Evolutionary conservation across 805 yeast species (phyloP).

Genomic region (Starmerella gropengiesseri): DNA sequence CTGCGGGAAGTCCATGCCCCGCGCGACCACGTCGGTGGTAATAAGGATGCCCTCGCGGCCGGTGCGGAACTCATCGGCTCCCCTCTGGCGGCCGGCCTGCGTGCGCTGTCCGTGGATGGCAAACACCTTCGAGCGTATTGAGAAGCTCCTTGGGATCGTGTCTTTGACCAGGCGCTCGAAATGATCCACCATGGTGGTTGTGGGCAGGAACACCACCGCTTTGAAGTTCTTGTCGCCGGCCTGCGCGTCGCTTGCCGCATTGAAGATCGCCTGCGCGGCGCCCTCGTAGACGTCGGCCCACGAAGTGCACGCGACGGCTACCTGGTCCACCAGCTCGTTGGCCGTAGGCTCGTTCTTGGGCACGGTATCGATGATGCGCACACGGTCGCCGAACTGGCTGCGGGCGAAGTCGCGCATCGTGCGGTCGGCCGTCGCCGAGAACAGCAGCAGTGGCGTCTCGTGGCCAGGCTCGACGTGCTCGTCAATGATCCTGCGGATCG

Average conservation of each 20-base stretch:
- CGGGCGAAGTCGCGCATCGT: conserved; percentile 56
- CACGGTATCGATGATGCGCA: conserved; percentile 53
- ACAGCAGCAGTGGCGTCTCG: conserved; percentile 52
- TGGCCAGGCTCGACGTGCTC: conserved; percentile 33
- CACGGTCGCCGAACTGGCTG: conserved; percentile 32
- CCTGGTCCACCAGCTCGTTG: conserved; percentile 68
- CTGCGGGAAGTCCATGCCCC: conserved; percentile 91
- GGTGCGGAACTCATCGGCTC: conserved; percentile 45
- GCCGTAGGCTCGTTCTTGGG: conserved; percentile 61
- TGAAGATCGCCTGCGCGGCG: conserved; percentile 39
- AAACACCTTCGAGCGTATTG: conserved; percentile 11
- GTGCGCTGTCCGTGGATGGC: conserved; percentile 62
- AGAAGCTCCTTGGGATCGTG: conserved; percentile 12
- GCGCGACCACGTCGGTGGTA: conserved; percentile 87
- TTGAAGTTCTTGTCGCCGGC: conserved; percentile 39
- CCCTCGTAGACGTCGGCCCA: conserved; percentile 52
- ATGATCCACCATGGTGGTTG: conserved; percentile 57
- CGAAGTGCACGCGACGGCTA: conserved; percentile 43
- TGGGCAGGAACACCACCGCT: conserved; percentile 74
- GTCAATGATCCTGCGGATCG: conserved; percentile 39
- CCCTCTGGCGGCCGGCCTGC: conserved; percentile 55
- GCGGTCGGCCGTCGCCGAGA: conserved; percentile 78
- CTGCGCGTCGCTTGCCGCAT: conserved; percentile 27
- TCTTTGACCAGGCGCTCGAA: conserved; percentile 36
- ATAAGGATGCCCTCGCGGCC: conserved; percentile 48